Evolutionary conservation across 768 basidiomycete genomes (phyloP).

Genomic region (Lanmaoa pseudosensibilis): DNA sequence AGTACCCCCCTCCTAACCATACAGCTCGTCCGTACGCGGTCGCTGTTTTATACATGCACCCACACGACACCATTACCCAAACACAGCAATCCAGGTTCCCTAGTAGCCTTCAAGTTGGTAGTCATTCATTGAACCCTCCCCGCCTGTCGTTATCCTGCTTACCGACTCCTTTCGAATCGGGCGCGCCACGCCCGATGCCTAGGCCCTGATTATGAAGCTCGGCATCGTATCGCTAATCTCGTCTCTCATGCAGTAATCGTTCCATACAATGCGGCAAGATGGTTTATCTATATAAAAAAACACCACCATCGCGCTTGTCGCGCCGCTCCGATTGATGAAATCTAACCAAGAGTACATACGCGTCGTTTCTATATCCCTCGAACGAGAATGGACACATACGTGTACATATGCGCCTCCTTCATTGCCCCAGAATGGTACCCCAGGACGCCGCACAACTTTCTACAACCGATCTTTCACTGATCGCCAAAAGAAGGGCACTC

Average conservation of each 20-base stretch:
- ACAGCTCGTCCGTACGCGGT: too few species aligned
- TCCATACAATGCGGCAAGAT: neutral
- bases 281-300: neutral
- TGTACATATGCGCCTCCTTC: neutral
- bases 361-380: neutral
- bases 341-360: neutral
- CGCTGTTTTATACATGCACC: too few species aligned
- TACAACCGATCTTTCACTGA: slow-evolving; percentile 53
- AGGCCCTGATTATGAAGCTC: neutral
- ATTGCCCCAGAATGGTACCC: slow-evolving; percentile 30
- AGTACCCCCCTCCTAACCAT: too few species aligned
- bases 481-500: slow-evolving; percentile 45
- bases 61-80: too few species aligned
- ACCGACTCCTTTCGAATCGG: neutral
- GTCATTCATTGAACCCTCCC: too few species aligned
- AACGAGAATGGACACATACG: neutral
- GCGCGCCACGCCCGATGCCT: slow-evolving; percentile 1
- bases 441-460: slow-evolving; percentile 50
- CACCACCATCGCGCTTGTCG: slow-evolving; percentile 2
- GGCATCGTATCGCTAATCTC: neutral
- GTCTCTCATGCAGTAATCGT: neutral
- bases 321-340: slow-evolving; percentile 8
- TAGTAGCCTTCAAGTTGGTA: too few species aligned
- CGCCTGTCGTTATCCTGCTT: slow-evolving; percentile 1
- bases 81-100: too few species aligned